phyloP scores from a whole-genome alignment of 768 basidiomycete genomes.

The Pleurotus platypus region DNA sequence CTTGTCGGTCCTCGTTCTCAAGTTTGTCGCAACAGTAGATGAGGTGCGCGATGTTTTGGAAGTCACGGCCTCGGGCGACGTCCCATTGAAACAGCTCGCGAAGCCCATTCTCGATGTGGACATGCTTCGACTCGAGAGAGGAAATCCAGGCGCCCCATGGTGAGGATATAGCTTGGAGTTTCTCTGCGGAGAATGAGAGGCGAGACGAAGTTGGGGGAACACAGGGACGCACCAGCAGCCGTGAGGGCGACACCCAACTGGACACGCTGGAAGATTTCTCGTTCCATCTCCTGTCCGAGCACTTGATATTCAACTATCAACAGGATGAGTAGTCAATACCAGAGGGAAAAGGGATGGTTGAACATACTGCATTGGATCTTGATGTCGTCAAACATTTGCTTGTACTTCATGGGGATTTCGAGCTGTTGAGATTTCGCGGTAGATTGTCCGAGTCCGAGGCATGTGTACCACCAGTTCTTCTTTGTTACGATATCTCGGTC shows the following conservation, averaged over 20 bases:
- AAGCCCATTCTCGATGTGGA: conserved; percentile 59
- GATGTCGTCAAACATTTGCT: conserved; percentile 48
- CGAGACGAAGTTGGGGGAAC: neutral
- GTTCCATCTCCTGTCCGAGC: conserved; percentile 53
- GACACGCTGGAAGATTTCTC: conserved; percentile 81
- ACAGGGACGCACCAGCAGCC: conserved; percentile 51
- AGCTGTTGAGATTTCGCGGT: conserved; percentile 30
- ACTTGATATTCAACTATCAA: conserved; percentile 62
- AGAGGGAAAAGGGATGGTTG: neutral
- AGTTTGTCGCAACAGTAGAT: conserved; percentile 63
- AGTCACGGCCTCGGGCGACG: conserved; percentile 68
- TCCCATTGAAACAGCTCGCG: conserved; percentile 57
- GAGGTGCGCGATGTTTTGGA: conserved; percentile 69
- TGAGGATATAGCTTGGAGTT: conserved; percentile 74
- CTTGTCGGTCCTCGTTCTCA: conserved; percentile 36
- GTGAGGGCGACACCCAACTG: conserved; percentile 77
- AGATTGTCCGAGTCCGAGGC: conserved; percentile 25
- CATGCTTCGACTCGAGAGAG: conserved; percentile 52
- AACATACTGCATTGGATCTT: conserved; percentile 67
- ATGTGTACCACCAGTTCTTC: conserved; percentile 61
- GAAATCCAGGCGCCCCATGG: conserved; percentile 68
- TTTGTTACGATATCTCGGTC: conserved; percentile 57
- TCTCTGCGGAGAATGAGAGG: conserved; percentile 42
- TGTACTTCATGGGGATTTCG: conserved; percentile 52
- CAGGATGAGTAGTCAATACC: neutral